phyloP scores from a whole-genome alignment of 1,284 basidiomycete species.

The Somion occarium region DNA sequence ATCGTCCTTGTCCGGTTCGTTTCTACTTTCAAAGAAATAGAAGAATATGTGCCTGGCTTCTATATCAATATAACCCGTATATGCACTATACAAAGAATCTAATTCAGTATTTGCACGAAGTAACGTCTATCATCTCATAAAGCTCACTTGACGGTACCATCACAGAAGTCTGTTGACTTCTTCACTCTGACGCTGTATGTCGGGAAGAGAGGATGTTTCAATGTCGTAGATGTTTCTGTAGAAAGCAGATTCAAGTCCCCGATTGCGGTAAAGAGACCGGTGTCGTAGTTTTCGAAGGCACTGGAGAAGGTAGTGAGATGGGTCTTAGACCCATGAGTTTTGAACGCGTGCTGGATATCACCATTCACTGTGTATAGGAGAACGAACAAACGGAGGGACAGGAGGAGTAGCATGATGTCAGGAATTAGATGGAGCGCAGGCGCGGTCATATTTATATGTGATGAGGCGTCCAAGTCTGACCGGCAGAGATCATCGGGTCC shows the following conservation, averaged over 20 bases:
- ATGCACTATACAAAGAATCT: slow-evolving; percentile 24
- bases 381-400: background rate
- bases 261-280: slow-evolving; percentile 36
- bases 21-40: slow-evolving; percentile 67
- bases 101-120: background rate
- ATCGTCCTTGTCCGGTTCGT: slow-evolving; percentile 30
- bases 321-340: no score
- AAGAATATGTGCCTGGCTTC: slow-evolving; percentile 75
- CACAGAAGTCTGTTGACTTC: slow-evolving; percentile 33
- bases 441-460: no score
- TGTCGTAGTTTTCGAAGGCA: slow-evolving; percentile 23
- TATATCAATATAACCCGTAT: slow-evolving; percentile 63
- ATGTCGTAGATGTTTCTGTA: slow-evolving; percentile 35
- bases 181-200: slow-evolving; percentile 46
- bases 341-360: background rate
- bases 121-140: background rate
- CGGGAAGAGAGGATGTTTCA: slow-evolving; percentile 51
- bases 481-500: no score
- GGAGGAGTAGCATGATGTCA: no score
- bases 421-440: no score
- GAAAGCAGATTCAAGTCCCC: slow-evolving; percentile 39
- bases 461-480: no score
- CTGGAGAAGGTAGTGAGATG: background rate
- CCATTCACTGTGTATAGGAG: background rate
- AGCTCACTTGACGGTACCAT: slow-evolving; percentile 20